Evolutionary conservation across 768 basidiomycete genomes (phyloP), one percentile per base, ranked within the genome.

Genomic region (Infundibulicybe gibba): DNA sequence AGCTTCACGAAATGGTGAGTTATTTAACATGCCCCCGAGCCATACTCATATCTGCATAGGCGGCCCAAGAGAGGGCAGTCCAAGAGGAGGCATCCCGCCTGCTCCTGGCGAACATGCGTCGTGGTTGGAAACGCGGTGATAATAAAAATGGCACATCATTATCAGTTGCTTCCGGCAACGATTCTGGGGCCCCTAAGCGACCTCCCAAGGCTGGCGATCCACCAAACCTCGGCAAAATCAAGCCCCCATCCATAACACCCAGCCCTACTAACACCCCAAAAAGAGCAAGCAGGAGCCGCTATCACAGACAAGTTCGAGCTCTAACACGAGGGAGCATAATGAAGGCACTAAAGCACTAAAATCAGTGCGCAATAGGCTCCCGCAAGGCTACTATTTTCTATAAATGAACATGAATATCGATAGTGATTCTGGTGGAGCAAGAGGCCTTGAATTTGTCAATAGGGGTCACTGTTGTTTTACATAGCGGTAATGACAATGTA

Each of bases 171-270:
- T 76, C 85, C 21, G 94, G 97, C 49, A 58, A 61, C 44, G 69
- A 71, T 32, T 62, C 68, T 21, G 67, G 68, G 33, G 44, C 76
- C 32, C 56, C 76, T 44, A 80, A 83, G 16, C 78, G 81, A 20
- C 80, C 80, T 34, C 67, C 86, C 48, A 87, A 92, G 68, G 90
- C 83, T 41, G 91, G 91, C 16, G 90, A 94, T 64, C 72, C 94
- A 44, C 85, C 87, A 38, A 78, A 86, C 50, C 94, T 95, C 54
- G 91, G 93, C 54, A 91, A 94, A 72, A 87, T 95, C 61, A 77
- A 81, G 25, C 61, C 70, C 0, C 69, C 78, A 6, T 73, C 83
- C 1, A 80, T 87, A 66, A 81, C 81, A 1, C 90, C 95, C 61
- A 92, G 90, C 5, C 91, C 94, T 2, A 80, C 81, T 50, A 87